Evolutionary conservation across 768 basidiomycete species (phyloP), one percentile per base, ranked within the genome.

Genomic region (Naganishia randhawae): DNA sequence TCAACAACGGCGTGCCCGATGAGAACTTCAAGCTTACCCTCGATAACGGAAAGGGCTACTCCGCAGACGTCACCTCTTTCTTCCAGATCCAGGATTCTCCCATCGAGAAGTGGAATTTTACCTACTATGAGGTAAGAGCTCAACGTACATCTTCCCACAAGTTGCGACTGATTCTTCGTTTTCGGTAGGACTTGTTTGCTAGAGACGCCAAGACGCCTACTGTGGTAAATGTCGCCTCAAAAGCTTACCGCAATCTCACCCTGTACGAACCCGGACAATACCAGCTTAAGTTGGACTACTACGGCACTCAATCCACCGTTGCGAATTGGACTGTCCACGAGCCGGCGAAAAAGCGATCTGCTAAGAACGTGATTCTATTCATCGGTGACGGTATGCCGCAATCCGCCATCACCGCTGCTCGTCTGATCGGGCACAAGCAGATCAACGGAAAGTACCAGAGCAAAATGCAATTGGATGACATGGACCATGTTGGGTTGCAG

Each of bases 351-450:
- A 65, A 67, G 50, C 67, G 69, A 27, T 72, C 71, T 67, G 80
- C 80, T 45, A 81, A 81, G 76, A 81, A 81, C 67, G 73, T 80
- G 33, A 77, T 81, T 67, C 66, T 82, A 48, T 78, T 82, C 65
- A 71, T 82, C 31, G 78, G 78, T 8, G 77, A 78, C 50, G 75
- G 75, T 27, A 71, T 70, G 68, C 61, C 72, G 2, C 63, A 65
- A 27, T 57, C 68, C 27, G 51, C 61, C 65, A 71, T 80, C 54
- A 76, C 80, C 11, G 81, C 81, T 33, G 81, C 81, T 10, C 73
- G 81, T 13, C 68, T 82, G 42, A 68, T 82, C 16, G 81, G 75
- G 1, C 81, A 82, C 77, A 82, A 81, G 74, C 74, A 68, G 11
- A 74, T 81, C 74, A 81, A 79, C 69, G 80, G 81, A 31, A 75